Evolutionary conservation across 108 stramenopile species (phyloP).

Genomic region (Ochromonas danica): DNA sequence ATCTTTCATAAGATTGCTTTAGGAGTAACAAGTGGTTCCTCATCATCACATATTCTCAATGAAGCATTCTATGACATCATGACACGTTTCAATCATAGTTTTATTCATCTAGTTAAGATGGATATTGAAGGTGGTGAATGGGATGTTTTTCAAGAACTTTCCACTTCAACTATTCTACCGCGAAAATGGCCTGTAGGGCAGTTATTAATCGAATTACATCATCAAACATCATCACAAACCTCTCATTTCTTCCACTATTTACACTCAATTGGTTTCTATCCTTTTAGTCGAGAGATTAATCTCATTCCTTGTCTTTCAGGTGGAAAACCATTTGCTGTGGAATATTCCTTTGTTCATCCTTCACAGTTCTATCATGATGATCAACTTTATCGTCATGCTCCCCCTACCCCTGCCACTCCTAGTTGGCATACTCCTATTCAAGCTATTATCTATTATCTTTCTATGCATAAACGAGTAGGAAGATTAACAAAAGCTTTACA

Average conservation of each 20-base stretch:
- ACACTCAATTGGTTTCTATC: conserved; percentile 10
- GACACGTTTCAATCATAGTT: conserved; percentile 25
- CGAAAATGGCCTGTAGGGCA: conserved; percentile 21
- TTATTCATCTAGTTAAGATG: conserved; percentile 34
- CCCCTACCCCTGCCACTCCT: background rate
- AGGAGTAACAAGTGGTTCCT: background rate
- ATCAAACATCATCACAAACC: conserved; percentile 11
- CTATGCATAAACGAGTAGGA: background rate
- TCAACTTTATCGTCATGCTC: background rate
- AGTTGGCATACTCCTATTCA: conserved; percentile 4
- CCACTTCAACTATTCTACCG: background rate
- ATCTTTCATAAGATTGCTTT: conserved; percentile 38
- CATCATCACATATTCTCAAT: conserved; percentile 2
- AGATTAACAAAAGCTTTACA: background rate
- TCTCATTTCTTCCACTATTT: conserved; percentile 17
- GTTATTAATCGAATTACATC: conserved; percentile 40
- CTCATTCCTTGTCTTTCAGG: conserved; percentile 25
- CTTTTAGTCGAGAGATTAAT: conserved; percentile 40
- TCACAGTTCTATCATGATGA: background rate
- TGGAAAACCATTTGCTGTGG: conserved; percentile 27
- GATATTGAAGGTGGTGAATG: conserved; percentile 43
- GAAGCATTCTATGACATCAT: conserved; percentile 20
- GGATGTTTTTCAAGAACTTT: conserved; percentile 12
- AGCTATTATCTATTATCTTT: conserved; percentile 34
- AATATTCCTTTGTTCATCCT: conserved; percentile 38